Percentiles rank a stretch among this genome's conserved stretches.
Evolutionary conservation across 192 early-diverging fungal genomes (phyloP).

Genomic region (Pilaira anomala): DNA sequence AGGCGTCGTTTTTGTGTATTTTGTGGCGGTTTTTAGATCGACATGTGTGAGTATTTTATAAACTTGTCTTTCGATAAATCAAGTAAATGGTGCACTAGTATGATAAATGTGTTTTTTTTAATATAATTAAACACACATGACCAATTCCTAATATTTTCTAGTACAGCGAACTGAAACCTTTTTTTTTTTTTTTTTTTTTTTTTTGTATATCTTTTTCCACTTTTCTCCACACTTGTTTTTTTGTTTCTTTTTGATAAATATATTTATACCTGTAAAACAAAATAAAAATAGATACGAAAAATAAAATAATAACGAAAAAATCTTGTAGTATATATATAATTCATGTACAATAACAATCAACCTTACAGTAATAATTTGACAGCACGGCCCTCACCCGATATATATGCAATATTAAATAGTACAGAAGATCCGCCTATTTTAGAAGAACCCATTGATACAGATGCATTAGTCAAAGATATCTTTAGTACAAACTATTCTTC

Average conservation of each 20-base stretch:
- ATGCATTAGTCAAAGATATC: slow-evolving; percentile 8
- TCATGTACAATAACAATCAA: neutral
- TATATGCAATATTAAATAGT: neutral
- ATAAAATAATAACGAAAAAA: too few species aligned
- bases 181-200: slow-evolving; percentile 1
- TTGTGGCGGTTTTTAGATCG: too few species aligned
- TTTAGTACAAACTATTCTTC: slow-evolving; percentile 4
- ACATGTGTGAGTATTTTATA: too few species aligned
- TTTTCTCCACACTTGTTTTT: neutral
- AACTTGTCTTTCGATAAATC: too few species aligned
- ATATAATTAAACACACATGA: too few species aligned
- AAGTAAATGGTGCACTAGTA: too few species aligned
- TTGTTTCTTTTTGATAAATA: neutral
- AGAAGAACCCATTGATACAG: slow-evolving; percentile 11
- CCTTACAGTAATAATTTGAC: neutral
- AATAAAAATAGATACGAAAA: neutral
- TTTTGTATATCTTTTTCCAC: neutral
- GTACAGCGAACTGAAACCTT: neutral
- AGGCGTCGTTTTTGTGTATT: too few species aligned
- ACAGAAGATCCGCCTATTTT: neutral
- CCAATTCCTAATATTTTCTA: neutral
- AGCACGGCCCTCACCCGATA: neutral
- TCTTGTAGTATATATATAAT: too few species aligned
- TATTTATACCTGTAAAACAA: neutral
- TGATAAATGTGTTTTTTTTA: too few species aligned